A percentile compares a stretch with the other conserved stretches of the same genome.
Evolutionary conservation across 2,329 filamentous ascomycete genomes (phyloP).

Genomic region (Allantophomopsis cytisporea): DNA sequence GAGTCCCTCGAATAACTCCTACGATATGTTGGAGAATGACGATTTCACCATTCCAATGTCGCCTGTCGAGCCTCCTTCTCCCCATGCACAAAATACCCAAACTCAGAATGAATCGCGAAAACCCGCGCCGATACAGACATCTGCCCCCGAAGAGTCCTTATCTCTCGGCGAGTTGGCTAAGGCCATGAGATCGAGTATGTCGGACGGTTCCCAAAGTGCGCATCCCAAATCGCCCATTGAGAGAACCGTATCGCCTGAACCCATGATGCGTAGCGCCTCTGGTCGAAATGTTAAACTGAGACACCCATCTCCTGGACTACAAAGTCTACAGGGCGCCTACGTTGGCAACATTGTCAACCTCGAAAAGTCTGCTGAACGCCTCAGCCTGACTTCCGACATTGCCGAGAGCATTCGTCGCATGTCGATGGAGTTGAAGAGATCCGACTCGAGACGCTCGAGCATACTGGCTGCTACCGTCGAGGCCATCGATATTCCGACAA

Average conservation of each 20-base stretch:
- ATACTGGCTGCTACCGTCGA: conserved; percentile 35
- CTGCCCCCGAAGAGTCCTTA: no score
- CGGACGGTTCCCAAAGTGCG: conserved; percentile 1
- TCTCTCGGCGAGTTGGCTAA: no score
- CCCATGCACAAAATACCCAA: conserved; percentile 1
- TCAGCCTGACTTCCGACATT: conserved; percentile 62
- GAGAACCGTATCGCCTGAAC: conserved; percentile 1
- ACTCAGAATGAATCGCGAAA: background rate
- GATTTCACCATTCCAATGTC: conserved; percentile 4
- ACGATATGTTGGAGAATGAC: conserved; percentile 9
- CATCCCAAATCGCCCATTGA: conserved; percentile 1
- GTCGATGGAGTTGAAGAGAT: conserved; percentile 56
- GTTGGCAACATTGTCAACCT: conserved; percentile 57
- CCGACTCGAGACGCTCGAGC: conserved; percentile 53
- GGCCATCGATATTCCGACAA: conserved; percentile 14
- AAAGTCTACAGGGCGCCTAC: conserved; percentile 46
- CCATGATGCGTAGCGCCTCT: conserved; percentile 14
- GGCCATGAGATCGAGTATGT: no score
- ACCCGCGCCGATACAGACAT: no score
- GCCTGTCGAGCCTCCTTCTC: conserved; percentile 1
- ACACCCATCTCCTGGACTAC: conserved; percentile 49
- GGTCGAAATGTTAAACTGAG: conserved; percentile 21
- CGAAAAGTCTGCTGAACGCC: conserved; percentile 61
- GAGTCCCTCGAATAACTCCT: background rate
- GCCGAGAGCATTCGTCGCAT: conserved; percentile 65